Base-by-base conservation (phyloP, 768 basidiomycete genomes). In the Udeniomyces megalosporus region DNA sequence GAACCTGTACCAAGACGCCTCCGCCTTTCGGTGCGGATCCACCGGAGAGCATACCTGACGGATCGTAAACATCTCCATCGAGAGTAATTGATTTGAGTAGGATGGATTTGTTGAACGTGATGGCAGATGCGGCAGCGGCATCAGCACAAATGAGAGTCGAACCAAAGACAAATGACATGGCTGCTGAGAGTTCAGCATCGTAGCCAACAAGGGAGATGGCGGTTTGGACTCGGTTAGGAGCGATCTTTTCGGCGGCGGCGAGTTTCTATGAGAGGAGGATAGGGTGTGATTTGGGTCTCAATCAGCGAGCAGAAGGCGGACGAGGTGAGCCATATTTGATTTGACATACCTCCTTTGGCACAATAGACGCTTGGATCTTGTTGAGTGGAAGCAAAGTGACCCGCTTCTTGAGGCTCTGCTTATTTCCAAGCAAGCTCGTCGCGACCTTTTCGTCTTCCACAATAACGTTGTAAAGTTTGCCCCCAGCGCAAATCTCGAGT, bases 61-160 rank as follows among this genome's bases (percentile, higher is more conserved):
- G 93, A 66, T 99, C 95, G 72, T 99, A 97, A 12, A 95, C 82
- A 69, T 97, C 95, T 2, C 95, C 95, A 2, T 88, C 84, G 24
- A 95, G 77, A 7, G 95, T 99, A 51, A 97, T 91, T 11, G 88
- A 91, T 55, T 83, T 83, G 53, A 86, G 82, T 11, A 81, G 77
- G 24, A 78, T 77, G 15, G 85, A 78, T 11, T 81, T 77, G 60
- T 82, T 77, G 76, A 96, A 97, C 0, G 95, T 95, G 47, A 95
- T 86, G 0, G 76, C 74, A 70, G 89, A 88, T 0, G 95, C 95
- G 0, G 90, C 79, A 22, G 84, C 83, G 2, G 90, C 81, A 67
- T 93, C 89, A 52, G 84, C 82, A 71, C 92, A 96, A 71, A 99
- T 84, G 65, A 97, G 79, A 2, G 87, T 88, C 71, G 91, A 85